phyloP scores from a whole-genome alignment of 1,139 yeast genomes.

The Magnusiomyces tetraspermus region DNA sequence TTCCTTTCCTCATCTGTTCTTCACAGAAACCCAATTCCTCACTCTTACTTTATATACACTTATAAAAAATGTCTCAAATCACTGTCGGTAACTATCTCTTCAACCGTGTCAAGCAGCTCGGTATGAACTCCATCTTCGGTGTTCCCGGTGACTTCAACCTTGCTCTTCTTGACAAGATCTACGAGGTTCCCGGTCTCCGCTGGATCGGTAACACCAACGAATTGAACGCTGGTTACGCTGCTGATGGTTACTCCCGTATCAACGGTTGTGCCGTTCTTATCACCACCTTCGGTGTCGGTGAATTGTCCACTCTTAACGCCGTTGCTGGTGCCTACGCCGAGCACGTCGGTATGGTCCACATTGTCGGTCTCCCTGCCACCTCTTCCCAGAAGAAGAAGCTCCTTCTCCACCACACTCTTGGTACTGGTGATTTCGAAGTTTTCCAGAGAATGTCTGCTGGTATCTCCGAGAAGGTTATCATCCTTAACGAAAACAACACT shows the following conservation, averaged over 20 bases:
- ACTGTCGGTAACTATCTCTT: constrained; percentile 45
- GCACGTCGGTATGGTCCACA: constrained; percentile 51
- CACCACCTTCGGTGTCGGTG: constrained; percentile 70
- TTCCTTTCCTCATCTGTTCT: not conserved
- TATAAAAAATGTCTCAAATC: constrained; percentile 16
- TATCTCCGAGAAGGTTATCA: constrained; percentile 57
- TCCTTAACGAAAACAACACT: constrained; percentile 55
- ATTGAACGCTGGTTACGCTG: constrained; percentile 50
- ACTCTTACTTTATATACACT: not conserved
- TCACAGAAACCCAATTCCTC: not conserved
- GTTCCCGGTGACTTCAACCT: constrained; percentile 74
- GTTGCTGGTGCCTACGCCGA: constrained; percentile 62
- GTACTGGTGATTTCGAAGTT: constrained; percentile 77
- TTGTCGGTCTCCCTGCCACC: constrained; percentile 55
- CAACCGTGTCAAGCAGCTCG: constrained; percentile 40
- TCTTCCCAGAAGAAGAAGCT: constrained; percentile 57
- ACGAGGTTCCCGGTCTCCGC: constrained; percentile 35
- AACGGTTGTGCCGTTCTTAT: constrained; percentile 49
- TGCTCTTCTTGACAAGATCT: constrained; percentile 49
- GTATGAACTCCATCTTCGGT: constrained; percentile 41
- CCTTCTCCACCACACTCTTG: constrained; percentile 58
- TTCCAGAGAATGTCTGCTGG: constrained; percentile 66
- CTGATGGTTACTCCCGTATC: constrained; percentile 60
- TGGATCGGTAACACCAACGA: constrained; percentile 43
- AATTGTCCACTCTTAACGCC: constrained; percentile 57